A percentile compares a stretch with the other conserved stretches of the same genome.
phyloP scores from a whole-genome alignment of 768 basidiomycete species.

The Russula compacta region DNA sequence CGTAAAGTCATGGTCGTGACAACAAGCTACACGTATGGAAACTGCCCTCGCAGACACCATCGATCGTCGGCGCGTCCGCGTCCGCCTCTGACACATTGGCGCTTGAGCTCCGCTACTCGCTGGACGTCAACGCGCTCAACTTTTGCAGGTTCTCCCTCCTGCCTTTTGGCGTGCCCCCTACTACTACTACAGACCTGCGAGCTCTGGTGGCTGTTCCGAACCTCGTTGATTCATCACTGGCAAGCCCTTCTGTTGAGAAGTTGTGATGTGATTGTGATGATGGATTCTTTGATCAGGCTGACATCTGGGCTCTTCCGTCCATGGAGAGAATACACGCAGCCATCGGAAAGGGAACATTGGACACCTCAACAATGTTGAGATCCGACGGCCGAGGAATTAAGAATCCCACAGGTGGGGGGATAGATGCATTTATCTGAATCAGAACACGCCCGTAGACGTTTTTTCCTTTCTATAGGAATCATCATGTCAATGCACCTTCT shows the following conservation, averaged over 20 bases:
- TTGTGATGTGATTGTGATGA: not conserved
- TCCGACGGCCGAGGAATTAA: constrained; percentile 40
- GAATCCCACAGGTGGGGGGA: constrained; percentile 44
- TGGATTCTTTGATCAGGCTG: constrained; percentile 43
- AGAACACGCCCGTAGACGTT: not conserved
- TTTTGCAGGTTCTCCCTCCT: constrained; percentile 85
- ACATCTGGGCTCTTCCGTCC: constrained; percentile 76
- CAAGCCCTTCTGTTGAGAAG: constrained; percentile 28
- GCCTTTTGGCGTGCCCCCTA: constrained; percentile 14
- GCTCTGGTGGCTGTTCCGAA: constrained; percentile 79
- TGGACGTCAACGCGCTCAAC: constrained; percentile 91
- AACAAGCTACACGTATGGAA: constrained; percentile 77
- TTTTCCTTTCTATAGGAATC: constrained; percentile 45
- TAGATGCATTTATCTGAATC: not conserved
- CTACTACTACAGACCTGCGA: not conserved
- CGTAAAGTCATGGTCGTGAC: constrained; percentile 70
- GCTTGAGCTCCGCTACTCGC: constrained; percentile 50
- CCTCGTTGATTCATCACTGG: constrained; percentile 78
- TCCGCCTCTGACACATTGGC: constrained; percentile 38
- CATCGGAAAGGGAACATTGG: constrained; percentile 50
- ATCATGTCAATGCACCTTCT: constrained; percentile 84
- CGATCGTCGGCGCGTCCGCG: constrained; percentile 44
- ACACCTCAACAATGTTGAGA: constrained; percentile 22
- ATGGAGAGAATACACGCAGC: constrained; percentile 71
- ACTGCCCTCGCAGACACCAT: constrained; percentile 37